Percentiles rank a stretch among this genome's conserved stretches.
phyloP scores from a whole-genome alignment of 768 basidiomycete genomes.

The Baorangia bicolor region DNA sequence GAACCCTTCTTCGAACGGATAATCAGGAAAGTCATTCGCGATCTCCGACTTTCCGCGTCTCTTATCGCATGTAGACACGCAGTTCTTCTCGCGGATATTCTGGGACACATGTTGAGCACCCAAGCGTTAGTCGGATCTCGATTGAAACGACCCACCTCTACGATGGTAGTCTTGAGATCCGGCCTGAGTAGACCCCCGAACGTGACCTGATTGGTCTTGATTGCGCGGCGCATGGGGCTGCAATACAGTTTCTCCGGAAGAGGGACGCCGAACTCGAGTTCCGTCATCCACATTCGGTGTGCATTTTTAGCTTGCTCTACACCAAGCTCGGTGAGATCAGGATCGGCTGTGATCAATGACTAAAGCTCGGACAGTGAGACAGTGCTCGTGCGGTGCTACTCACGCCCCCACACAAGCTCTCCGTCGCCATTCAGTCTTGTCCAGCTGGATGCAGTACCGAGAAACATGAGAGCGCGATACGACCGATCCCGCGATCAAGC shows the following conservation, averaged over 20 bases:
- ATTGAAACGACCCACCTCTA: constrained; percentile 51
- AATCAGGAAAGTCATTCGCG: constrained; percentile 43
- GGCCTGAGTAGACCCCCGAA: constrained; percentile 44
- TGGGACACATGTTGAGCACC: constrained; percentile 22
- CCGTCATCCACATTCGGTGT: constrained; percentile 47
- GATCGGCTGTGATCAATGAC: constrained; percentile 49
- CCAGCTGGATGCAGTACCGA: constrained; percentile 43
- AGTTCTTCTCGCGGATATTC: constrained; percentile 67
- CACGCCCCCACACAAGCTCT: constrained; percentile 72
- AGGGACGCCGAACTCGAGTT: constrained; percentile 42
- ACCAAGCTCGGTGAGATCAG: constrained; percentile 59
- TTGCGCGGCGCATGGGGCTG: constrained; percentile 62
- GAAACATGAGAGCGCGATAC: background rate
- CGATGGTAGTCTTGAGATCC: constrained; percentile 39
- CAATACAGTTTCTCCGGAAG: constrained; percentile 56
- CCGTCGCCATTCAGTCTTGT: constrained; percentile 60
- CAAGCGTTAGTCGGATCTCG: background rate
- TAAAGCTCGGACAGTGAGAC: background rate
- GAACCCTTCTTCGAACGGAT: constrained; percentile 56
- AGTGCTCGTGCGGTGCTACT: constrained; percentile 26
- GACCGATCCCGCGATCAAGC: constrained; percentile 16
- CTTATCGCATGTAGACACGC: constrained; percentile 71
- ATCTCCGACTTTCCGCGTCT: constrained; percentile 53
- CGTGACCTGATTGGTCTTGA: constrained; percentile 54
- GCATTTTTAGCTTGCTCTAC: constrained; percentile 52